A percentile compares a stretch with the other conserved stretches of the same genome.
Evolutionary conservation across 2,329 filamentous ascomycete species (phyloP).

Genomic region (Teratosphaeria viscida): DNA sequence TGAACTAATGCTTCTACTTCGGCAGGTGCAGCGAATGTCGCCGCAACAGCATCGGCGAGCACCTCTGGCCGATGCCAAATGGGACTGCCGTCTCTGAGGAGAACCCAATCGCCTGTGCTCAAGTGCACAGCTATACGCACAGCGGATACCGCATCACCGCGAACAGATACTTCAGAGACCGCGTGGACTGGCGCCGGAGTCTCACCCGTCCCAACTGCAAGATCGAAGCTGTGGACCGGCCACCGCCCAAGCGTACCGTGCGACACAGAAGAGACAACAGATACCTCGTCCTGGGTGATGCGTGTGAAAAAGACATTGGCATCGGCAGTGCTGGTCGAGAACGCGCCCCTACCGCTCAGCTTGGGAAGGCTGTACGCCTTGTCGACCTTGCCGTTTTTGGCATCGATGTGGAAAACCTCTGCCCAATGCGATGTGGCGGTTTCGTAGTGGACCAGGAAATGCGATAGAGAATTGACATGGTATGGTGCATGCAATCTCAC

Average conservation of each 20-base stretch:
- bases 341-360: conserved; percentile 58
- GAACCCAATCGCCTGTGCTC: conserved; percentile 62
- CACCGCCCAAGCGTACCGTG: conserved; percentile 68
- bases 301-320: conserved; percentile 85
- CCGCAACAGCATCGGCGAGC: conserved; percentile 67
- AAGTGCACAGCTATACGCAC: conserved; percentile 64
- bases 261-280: conserved; percentile 64
- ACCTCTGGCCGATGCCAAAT: conserved; percentile 77
- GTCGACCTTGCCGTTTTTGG: conserved; percentile 56
- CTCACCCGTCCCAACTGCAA: conserved; percentile 13
- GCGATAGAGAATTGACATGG: conserved; percentile 58
- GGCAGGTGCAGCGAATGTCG: conserved; percentile 59
- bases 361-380: conserved; percentile 73
- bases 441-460: conserved; percentile 77
- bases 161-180: conserved; percentile 73
- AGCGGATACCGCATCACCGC: conserved; percentile 57
- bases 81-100: conserved; percentile 71
- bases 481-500: conserved; percentile 63
- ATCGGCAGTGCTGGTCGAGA: conserved; percentile 66
- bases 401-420: conserved; percentile 74
- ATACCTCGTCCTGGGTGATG: conserved; percentile 62
- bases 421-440: conserved; percentile 64
- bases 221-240: conserved; percentile 42
- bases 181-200: conserved; percentile 47
- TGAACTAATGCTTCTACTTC: conserved; percentile 63